These are phyloP conservation scores for Sporothrix luriei DNA, from an alignment of 2,329 filamentous ascomycete species.

Conservation along the genomic window DNA sequence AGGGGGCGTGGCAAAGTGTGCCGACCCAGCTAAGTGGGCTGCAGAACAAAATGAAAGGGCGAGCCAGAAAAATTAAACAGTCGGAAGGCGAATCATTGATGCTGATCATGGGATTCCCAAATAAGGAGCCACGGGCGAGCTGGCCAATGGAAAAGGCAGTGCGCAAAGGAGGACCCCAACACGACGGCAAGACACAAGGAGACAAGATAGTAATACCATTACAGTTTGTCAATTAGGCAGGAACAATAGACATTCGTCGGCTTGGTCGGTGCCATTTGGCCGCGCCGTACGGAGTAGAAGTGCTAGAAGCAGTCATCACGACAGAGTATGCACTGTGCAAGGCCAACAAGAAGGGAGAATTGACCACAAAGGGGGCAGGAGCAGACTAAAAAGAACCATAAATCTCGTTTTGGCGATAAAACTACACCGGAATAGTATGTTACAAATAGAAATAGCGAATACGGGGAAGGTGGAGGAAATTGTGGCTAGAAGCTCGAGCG, in stretches of 20 bases:
- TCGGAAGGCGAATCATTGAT: neutral
- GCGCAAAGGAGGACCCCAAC: constrained; percentile 9
- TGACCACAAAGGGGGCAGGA: neutral
- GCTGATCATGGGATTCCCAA: constrained; percentile 17
- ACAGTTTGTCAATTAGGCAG: constrained; percentile 1
- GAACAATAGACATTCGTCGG: neutral
- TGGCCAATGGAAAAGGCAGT: neutral
- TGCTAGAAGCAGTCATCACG: neutral
- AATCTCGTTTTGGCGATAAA: neutral
- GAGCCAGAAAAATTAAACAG: constrained; percentile 5
- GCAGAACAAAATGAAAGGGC: constrained; percentile 22
- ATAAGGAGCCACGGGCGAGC: neutral
- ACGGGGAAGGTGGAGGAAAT: constrained; percentile 21
- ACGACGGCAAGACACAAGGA: neutral
- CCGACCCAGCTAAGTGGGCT: constrained; percentile 12
- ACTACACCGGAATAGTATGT: neutral
- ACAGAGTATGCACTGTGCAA: no score
- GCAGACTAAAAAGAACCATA: neutral
- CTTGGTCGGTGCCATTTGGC: neutral
- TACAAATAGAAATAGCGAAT: constrained; percentile 10
- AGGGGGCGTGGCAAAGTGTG: constrained; percentile 17
- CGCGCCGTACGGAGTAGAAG: no score
- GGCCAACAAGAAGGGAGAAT: no score
- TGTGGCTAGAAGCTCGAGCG: neutral
- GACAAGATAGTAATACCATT: no score